Percentiles rank a stretch among this genome's conserved stretches.
Conservation (phyloP, 2,329 filamentous ascomycete species). For the Colletotrichum destructivum region DNA sequence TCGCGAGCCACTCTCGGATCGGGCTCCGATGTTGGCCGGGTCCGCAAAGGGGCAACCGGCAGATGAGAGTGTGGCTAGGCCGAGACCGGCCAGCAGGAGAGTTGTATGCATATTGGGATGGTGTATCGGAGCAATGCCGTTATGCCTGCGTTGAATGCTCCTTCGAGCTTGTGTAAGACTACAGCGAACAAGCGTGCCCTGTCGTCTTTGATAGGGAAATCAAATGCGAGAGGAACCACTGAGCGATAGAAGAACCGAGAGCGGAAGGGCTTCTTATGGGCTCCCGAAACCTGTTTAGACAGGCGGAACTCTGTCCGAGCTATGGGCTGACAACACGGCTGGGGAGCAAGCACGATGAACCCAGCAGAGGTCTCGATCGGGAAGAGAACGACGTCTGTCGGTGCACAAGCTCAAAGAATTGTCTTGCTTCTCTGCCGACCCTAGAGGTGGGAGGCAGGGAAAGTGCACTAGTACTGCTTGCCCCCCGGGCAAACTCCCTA, state of each 20-base stretch:
- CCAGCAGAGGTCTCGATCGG: slow-evolving; percentile 18
- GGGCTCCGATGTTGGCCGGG: slow-evolving; percentile 33
- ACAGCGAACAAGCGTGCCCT: not conserved
- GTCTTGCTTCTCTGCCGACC: slow-evolving; percentile 20
- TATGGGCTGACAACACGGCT: not conserved
- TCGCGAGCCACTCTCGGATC: slow-evolving; percentile 47
- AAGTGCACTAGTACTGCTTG: slow-evolving; percentile 11
- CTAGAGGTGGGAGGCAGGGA: slow-evolving; percentile 7
- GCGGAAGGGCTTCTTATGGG: slow-evolving; percentile 24
- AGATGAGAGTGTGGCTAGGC: slow-evolving; percentile 37
- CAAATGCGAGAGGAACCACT: not conserved
- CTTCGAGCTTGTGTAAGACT: not conserved
- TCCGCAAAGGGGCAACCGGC: slow-evolving; percentile 55
- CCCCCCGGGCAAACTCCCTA: slow-evolving; percentile 20
- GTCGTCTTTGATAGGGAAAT: not conserved
- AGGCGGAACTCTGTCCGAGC: slow-evolving; percentile 11
- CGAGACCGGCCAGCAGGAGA: slow-evolving; percentile 46
- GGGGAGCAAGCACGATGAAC: slow-evolving; percentile 5
- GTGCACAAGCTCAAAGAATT: slow-evolving; percentile 23
- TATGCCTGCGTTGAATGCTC: not conserved
- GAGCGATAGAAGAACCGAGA: not conserved
- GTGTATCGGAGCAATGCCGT: not conserved
- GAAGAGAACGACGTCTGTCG: slow-evolving; percentile 23
- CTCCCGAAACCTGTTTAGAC: slow-evolving; percentile 20
- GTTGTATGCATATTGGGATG: slow-evolving; percentile 31